These are phyloP conservation scores for Trichoderma atrobrunneum DNA, from an alignment of 2,329 filamentous ascomycete genomes.

Conservation along the genomic window DNA sequence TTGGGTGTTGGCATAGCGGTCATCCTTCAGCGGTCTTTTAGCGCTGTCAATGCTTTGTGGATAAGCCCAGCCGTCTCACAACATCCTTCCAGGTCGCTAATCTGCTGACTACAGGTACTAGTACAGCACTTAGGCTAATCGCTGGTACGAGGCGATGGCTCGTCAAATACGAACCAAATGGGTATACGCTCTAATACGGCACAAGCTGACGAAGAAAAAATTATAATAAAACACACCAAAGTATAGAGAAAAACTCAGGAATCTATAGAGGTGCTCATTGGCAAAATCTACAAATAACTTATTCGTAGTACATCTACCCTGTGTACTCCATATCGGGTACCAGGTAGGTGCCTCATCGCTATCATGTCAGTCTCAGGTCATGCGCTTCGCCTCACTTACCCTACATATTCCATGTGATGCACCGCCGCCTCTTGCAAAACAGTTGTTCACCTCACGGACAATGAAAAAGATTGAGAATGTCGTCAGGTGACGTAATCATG, in stretches of 20 bases:
- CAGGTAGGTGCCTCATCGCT: background rate
- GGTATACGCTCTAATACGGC: background rate
- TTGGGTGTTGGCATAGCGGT: background rate
- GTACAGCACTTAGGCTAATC: background rate
- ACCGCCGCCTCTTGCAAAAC: background rate
- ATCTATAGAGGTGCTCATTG: background rate
- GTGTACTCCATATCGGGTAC: background rate
- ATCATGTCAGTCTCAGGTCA: background rate
- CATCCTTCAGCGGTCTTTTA: background rate
- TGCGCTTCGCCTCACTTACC: slow-evolving; percentile 12
- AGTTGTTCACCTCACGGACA: background rate
- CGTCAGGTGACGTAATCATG: slow-evolving; percentile 17
- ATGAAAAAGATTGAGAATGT: background rate
- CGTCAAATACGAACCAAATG: background rate
- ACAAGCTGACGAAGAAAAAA: background rate
- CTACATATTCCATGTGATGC: slow-evolving; percentile 14
- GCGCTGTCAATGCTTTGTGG: background rate
- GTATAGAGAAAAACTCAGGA: background rate
- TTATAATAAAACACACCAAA: background rate
- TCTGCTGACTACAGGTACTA: background rate
- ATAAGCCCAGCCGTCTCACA: background rate
- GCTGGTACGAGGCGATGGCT: background rate
- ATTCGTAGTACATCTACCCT: background rate
- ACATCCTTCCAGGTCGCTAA: background rate
- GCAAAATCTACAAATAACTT: background rate